Evolutionary conservation across 345 rosid species (phyloP), one percentile per base, ranked within the genome.

Genomic region (Clausena lansium): DNA sequence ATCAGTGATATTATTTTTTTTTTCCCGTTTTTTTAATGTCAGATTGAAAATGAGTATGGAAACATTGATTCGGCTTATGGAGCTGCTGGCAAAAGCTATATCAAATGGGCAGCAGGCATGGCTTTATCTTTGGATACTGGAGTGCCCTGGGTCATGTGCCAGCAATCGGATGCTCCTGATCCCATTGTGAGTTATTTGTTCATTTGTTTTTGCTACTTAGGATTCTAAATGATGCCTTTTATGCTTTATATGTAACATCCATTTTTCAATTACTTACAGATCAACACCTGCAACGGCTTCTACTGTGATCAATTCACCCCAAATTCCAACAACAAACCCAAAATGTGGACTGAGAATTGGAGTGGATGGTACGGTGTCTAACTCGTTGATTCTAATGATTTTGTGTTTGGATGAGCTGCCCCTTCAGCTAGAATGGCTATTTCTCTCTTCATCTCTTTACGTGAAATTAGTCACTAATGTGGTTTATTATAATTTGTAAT

Each of bases 121-220:
- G 99, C 99, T 78, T 73, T 85, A 67, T 92, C 98, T 69, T 71
- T 90, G 69, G 85, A 89, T 77, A 95, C 97, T n/a, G 98, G 97
- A 9, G 98, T 95, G 47, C 99, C 99, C 27, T 95, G 99, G 99
- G 96, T 93, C 78, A 93, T 93, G 99, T 95, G 99, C 82, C 97
- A 95, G 79, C 99, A 93, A 88, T 74, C 67, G 41, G 92, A 95
- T 83, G 99, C 98, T 75, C 98, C 99, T 82, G 99, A 93, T 83
- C 94, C 98, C 19, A 83, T 95, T 68, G 99, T 95, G 78, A 88
- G 92, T 82, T 83, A 50, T 68, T 60, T 73, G 36, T 9, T 55
- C 50, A 25, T 20, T 20, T 47, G 6, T 47, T 69, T 57, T 25
- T 5, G 57, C 67, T 5, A 50, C 55, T 71, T 17, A 35, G 17